Evolutionary conservation across 768 basidiomycete species (phyloP).

Genomic region (Boletales sp.): DNA sequence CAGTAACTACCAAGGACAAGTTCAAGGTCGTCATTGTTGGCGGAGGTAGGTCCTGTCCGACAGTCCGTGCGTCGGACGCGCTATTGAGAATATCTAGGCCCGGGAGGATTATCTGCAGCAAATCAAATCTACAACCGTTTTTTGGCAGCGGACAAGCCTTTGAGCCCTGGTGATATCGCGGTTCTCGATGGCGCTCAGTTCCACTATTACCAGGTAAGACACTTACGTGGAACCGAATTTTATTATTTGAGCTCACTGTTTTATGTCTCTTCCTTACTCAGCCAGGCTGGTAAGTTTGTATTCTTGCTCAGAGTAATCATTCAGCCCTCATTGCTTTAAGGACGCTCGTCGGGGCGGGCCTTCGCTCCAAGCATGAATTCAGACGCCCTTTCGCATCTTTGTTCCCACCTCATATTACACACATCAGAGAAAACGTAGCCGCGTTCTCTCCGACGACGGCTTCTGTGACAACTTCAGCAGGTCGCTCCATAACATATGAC

Average conservation of each 20-base stretch:
- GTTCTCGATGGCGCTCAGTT: constrained; percentile 78
- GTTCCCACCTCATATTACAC: constrained; percentile 50
- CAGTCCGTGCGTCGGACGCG: neutral
- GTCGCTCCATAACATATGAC: constrained; percentile 62
- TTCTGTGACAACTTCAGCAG: constrained; percentile 66
- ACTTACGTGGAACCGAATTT: too few relatives aligned
- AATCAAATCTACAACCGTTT: constrained; percentile 86
- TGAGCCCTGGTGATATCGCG: constrained; percentile 75
- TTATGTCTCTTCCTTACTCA: constrained; percentile 26
- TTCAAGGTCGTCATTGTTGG: constrained; percentile 87
- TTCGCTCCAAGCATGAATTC: constrained; percentile 66
- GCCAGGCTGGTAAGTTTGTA: constrained; percentile 77
- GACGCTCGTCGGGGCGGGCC: constrained; percentile 91
- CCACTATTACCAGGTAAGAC: constrained; percentile 52
- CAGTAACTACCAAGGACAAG: constrained; percentile 41
- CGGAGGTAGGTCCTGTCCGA: constrained; percentile 52
- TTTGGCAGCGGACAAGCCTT: constrained; percentile 57
- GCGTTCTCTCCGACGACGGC: constrained; percentile 75
- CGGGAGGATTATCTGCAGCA: constrained; percentile 66
- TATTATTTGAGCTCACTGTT: constrained; percentile 1
- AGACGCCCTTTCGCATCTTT: constrained; percentile 47
- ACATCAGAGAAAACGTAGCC: constrained; percentile 67
- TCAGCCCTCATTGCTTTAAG: constrained; percentile 33
- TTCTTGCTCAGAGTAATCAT: neutral
- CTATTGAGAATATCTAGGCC: too few relatives aligned